Evolutionary conservation across 352 stramenopile species (phyloP), one percentile per base, ranked within the genome.

Genomic region (Phytophthora sojae): DNA sequence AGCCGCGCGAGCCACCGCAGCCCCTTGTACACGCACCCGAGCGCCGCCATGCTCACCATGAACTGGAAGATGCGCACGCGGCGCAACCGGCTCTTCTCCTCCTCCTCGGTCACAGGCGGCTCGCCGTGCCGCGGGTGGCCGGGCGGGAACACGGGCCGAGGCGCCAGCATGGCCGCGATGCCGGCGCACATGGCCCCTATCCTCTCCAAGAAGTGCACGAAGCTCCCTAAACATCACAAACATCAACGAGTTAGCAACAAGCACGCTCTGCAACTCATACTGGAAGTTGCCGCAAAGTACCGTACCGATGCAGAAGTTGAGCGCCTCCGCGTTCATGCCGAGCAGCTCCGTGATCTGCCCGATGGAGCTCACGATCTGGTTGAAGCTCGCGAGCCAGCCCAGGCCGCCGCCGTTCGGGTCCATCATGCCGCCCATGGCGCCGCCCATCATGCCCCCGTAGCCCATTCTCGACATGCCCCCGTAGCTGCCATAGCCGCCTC

Each of bases 31-130:
- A 91, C 9, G 26, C 73, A 64, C 56, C 75, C 66, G 30, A 92
- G 62, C 23, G 78, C 74, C 7, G 75, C 75, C 77, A 94, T 82
- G 57, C 76, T 89, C 47, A 94, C 51, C 45, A 95, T 70, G 50
- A 93, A 94, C 77, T 94, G 85, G 75, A 95, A 88, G 63, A 93
- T 89, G 53, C 85, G 83, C 56, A 95, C 86, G 52, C 88, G 82
- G 15, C 88, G 83, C 54, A 80, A 58, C 29, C 88, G 83, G 68
- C 84, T 92, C 30, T 76, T 81, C 64, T 93, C 85, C 63, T 95
- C 86, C 69, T 94, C 88, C 54, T 92, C 85, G 25, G 85, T 88
- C 25, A 73, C 61, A 6, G 78, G 76, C 1, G 82, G 81, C 55
- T 93, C 84, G 1, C 84, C 86, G 52, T 95, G 86, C 17, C 87